phyloP scores from a whole-genome alignment of 2,329 filamentous ascomycete species.

The Huntiella bhutanensis region DNA sequence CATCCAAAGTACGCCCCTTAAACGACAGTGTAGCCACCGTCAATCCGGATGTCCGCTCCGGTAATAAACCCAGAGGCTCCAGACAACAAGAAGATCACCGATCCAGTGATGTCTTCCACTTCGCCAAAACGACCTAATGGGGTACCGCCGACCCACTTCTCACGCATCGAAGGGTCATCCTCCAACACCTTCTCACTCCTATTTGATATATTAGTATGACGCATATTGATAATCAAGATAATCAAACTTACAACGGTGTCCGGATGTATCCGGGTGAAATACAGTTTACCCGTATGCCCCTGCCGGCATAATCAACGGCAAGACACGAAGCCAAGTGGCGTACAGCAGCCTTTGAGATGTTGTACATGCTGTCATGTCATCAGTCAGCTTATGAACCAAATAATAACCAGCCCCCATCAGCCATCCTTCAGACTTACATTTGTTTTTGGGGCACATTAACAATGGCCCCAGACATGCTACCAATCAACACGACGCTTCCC shows the following conservation, averaged over 20 bases:
- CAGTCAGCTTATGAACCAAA: background rate
- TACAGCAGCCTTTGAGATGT: slow-evolving; percentile 81
- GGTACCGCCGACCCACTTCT: slow-evolving; percentile 81
- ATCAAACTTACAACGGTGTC: slow-evolving; percentile 56
- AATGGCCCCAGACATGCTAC: slow-evolving; percentile 83
- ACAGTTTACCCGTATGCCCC: slow-evolving; percentile 82
- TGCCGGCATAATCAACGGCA: slow-evolving; percentile 82
- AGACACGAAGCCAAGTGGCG: slow-evolving; percentile 72
- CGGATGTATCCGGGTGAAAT: slow-evolving; percentile 95
- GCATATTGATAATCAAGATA: background rate
- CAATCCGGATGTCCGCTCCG: slow-evolving; percentile 61
- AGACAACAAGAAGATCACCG: slow-evolving; percentile 69
- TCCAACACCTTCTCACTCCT: slow-evolving; percentile 89
- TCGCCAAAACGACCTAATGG: slow-evolving; percentile 86
- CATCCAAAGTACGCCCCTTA: background rate
- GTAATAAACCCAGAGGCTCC: slow-evolving; percentile 56
- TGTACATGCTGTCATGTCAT: slow-evolving; percentile 45
- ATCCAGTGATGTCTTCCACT: slow-evolving; percentile 83
- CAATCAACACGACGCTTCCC: slow-evolving; percentile 85
- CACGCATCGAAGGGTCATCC: slow-evolving; percentile 75
- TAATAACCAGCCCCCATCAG: background rate
- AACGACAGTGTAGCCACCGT: slow-evolving; percentile 65
- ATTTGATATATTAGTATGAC: background rate
- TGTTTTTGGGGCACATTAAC: slow-evolving; percentile 94
- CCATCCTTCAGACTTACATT: slow-evolving; percentile 28